These are phyloP conservation scores for Spinacia oleracea DNA, from an alignment of 179 eudicot species.

Conservation along the genomic window DNA sequence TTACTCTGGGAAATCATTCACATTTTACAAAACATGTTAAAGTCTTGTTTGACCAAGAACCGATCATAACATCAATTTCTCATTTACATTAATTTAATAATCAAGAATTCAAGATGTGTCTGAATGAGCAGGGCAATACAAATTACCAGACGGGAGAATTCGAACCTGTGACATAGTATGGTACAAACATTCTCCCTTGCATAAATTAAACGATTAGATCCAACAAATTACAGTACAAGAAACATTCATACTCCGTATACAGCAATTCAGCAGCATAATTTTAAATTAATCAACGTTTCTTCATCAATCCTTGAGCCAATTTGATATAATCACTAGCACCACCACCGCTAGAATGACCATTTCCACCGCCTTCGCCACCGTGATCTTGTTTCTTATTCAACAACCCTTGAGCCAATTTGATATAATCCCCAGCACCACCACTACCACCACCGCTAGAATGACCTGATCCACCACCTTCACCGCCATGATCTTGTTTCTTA, in stretches of 20 bases:
- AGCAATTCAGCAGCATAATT: background rate
- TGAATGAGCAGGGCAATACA: no score
- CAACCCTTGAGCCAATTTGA: constrained; percentile 43
- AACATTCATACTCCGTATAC: no score
- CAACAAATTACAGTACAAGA: background rate
- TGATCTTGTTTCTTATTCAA: constrained; percentile 27
- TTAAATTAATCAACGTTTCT: constrained; percentile 11
- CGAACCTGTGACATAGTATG: no score
- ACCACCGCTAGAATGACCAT: constrained; percentile 16
- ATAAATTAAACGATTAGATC: background rate
- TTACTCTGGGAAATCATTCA: no score
- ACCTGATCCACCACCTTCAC: background rate
- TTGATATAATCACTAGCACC: constrained; percentile 31
- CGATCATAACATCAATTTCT: background rate
- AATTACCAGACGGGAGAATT: no score
- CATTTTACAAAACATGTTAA: no score
- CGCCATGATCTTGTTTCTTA: constrained; percentile 10
- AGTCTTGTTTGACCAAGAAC: background rate
- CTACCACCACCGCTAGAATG: constrained; percentile 17
- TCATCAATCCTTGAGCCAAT: constrained; percentile 38
- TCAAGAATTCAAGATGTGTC: background rate
- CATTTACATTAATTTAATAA: background rate
- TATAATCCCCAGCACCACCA: constrained; percentile 39
- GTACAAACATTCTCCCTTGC: background rate
- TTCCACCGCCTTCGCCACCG: constrained; percentile 14